Evolutionary conservation across 73 alveolate species (phyloP).

Genomic region (Stentor roeselii): DNA sequence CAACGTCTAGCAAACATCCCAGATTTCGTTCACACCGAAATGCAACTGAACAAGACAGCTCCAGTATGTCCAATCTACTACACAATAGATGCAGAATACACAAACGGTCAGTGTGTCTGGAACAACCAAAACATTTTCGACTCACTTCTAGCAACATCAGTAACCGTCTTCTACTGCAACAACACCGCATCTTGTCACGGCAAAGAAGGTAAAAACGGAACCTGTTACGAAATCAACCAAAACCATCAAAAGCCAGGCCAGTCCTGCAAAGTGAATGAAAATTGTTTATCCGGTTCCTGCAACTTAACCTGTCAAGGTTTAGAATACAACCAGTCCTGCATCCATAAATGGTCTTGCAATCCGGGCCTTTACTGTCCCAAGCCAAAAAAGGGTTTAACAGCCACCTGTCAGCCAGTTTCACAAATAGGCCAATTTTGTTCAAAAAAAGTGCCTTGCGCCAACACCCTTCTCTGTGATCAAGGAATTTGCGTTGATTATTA

Average conservation of each 20-base stretch:
- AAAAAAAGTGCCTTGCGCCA: background rate
- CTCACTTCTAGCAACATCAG: background rate
- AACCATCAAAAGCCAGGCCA: background rate
- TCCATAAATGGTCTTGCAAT: background rate
- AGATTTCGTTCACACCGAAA: background rate
- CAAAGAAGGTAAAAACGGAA: background rate
- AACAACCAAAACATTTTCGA: background rate
- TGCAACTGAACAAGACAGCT: background rate
- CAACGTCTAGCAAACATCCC: background rate
- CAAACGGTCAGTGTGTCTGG: background rate
- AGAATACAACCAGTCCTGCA: background rate
- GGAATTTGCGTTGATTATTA: background rate
- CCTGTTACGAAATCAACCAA: background rate
- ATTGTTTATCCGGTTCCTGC: background rate
- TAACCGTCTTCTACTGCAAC: background rate
- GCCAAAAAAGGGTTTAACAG: too few relatives aligned
- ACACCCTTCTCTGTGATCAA: background rate
- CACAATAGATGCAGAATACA: background rate
- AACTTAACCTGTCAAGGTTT: background rate
- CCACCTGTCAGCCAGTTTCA: too few relatives aligned
- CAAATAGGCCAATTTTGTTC: background rate
- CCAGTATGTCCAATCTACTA: background rate
- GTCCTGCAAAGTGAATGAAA: background rate
- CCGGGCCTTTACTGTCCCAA: slow-evolving; percentile 14
- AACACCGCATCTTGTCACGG: background rate